A percentile compares a stretch with the other conserved stretches of the same genome.
Conservation (phyloP, 306 rosid species). For the Rosa persica region DNA sequence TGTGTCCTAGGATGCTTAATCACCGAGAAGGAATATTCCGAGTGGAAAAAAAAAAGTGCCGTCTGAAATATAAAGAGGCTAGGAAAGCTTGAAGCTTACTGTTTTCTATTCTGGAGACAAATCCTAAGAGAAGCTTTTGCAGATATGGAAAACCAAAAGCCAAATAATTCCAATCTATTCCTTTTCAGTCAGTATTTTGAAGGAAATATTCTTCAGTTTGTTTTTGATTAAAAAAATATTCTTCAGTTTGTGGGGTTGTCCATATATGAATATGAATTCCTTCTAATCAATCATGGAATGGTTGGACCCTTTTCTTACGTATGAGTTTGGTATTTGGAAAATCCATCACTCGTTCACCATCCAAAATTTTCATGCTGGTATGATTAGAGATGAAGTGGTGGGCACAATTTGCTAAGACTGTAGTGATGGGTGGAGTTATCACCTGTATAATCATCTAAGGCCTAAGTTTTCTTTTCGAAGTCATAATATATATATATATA, state of each 20-base stretch:
- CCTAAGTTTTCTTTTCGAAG: not conserved
- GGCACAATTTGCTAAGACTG: constrained; percentile 26
- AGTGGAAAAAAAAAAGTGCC: constrained; percentile 19
- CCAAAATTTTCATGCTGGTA: constrained; percentile 32
- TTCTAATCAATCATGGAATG: constrained; percentile 46
- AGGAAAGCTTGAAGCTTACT: constrained; percentile 26
- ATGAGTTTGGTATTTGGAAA: constrained; percentile 24
- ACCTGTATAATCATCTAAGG: constrained; percentile 11
- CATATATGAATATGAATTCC: constrained; percentile 31
- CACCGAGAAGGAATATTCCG: constrained; percentile 40
- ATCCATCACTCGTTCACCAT: constrained; percentile 23
- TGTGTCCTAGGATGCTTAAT: constrained; percentile 60
- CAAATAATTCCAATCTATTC: constrained; percentile 47
- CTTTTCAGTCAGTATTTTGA: constrained; percentile 45
- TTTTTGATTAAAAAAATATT: too few species aligned
- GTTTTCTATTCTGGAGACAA: constrained; percentile 22
- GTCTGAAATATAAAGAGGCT: constrained; percentile 22
- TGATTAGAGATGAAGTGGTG: constrained; percentile 39
- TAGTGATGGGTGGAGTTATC: not conserved
- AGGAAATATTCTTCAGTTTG: constrained; percentile 21
- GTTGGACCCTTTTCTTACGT: constrained; percentile 40
- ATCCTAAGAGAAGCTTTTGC: constrained; percentile 38
- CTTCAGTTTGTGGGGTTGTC: constrained; percentile 34
- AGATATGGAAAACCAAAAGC: constrained; percentile 38
- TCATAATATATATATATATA: not conserved